Evolutionary conservation across 768 basidiomycete species (phyloP).

Genomic region (Auriscalpium orientale): DNA sequence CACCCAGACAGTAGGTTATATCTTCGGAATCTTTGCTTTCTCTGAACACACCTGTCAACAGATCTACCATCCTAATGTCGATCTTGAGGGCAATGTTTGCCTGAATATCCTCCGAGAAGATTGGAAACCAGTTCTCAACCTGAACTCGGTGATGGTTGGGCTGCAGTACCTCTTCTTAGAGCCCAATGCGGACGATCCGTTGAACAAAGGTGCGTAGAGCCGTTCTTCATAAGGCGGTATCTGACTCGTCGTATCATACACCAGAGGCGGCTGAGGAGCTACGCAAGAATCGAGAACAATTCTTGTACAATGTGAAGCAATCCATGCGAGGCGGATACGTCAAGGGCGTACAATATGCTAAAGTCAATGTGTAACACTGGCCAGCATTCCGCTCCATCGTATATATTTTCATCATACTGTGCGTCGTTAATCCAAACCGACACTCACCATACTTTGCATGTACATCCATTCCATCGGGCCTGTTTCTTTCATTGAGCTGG

Average conservation of each 20-base stretch:
- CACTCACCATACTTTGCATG: neutral
- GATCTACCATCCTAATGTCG: conserved; percentile 99
- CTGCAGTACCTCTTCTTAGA: conserved; percentile 97
- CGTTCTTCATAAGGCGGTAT: neutral
- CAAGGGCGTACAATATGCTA: conserved; percentile 74
- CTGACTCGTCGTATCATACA: neutral
- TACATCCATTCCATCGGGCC: neutral
- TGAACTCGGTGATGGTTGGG: conserved; percentile 98
- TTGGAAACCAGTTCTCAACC: conserved; percentile 98
- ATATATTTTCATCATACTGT: neutral
- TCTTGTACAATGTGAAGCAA: conserved; percentile 75
- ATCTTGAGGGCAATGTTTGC: conserved; percentile 97
- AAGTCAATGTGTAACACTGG: conserved; percentile 45
- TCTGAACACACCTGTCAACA: conserved; percentile 23
- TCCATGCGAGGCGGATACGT: conserved; percentile 80
- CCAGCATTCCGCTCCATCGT: neutral
- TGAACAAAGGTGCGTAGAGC: conserved; percentile 87
- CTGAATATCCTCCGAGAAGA: conserved; percentile 97
- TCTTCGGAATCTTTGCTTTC: neutral
- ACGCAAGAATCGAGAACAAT: conserved; percentile 78
- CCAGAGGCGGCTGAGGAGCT: conserved; percentile 95
- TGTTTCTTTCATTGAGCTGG: neutral
- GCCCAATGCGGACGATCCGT: conserved; percentile 95
- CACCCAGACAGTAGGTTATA: conserved; percentile 69
- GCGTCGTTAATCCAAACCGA: neutral